A percentile compares a stretch with the other conserved stretches of the same genome.
These are phyloP conservation scores for Rhynchosporium graminicola DNA, from an alignment of 2,329 filamentous ascomycete genomes.

Conservation along the genomic window DNA sequence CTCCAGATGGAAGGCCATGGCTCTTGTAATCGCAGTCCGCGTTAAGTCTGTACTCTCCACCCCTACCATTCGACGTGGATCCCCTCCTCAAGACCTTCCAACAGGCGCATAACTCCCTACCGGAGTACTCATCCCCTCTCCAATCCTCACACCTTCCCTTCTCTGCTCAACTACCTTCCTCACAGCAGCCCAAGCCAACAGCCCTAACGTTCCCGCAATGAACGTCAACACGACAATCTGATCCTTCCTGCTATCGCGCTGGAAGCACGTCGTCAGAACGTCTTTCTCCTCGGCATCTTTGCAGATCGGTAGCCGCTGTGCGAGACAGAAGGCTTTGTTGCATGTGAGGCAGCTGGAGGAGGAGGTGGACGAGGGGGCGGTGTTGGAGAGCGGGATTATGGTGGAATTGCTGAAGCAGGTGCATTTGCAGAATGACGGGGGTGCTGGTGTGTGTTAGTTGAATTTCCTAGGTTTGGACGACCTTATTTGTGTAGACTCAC, in stretches of 20 bases:
- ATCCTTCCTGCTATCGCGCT: constrained; percentile 67
- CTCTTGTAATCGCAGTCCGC: background rate
- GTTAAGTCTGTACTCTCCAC: background rate
- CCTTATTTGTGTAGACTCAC: constrained; percentile 28
- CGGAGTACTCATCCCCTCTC: constrained; percentile 16
- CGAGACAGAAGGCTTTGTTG: constrained; percentile 65
- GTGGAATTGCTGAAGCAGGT: constrained; percentile 71
- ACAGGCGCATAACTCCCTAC: constrained; percentile 35
- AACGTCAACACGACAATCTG: constrained; percentile 67
- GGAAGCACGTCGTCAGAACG: constrained; percentile 64
- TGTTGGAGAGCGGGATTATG: constrained; percentile 53
- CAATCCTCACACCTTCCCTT: constrained; percentile 34
- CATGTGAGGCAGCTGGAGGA: constrained; percentile 59
- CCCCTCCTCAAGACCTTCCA: constrained; percentile 23
- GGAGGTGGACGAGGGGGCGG: constrained; percentile 37
- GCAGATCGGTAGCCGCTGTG: constrained; percentile 62
- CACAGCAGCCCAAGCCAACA: constrained; percentile 61
- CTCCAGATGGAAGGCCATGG: background rate
- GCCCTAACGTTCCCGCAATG: constrained; percentile 57
- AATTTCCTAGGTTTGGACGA: background rate
- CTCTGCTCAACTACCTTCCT: constrained; percentile 50
- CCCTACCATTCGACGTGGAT: background rate
- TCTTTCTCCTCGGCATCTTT: constrained; percentile 62
- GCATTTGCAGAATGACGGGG: constrained; percentile 69
- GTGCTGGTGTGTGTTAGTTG: constrained; percentile 47